phyloP scores from a whole-genome alignment of 495 filamentous ascomycete species.

The Aspergillus leporis region DNA sequence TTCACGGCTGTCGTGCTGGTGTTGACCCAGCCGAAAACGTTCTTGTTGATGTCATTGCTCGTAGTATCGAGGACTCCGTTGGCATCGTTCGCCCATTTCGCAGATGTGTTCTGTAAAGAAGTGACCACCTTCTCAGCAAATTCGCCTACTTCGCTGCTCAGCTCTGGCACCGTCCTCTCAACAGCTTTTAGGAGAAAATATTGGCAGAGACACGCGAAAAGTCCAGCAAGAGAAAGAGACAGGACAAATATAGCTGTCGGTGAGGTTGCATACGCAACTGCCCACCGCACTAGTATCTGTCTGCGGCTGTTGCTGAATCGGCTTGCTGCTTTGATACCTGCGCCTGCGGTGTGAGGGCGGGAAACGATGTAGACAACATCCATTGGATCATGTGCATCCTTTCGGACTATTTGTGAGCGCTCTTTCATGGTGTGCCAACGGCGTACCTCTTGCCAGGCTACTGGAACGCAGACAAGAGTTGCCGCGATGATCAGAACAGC shows the following conservation, averaged over 20 bases:
- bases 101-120: constrained; percentile 69
- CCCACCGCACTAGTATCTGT: constrained; percentile 78
- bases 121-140: constrained; percentile 80
- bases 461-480: constrained; percentile 68
- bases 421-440: constrained; percentile 73
- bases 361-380: constrained; percentile 89
- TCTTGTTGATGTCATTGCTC: constrained; percentile 73
- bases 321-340: constrained; percentile 72
- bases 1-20: constrained; percentile 80
- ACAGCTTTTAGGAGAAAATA: constrained; percentile 73
- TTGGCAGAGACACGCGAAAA: constrained; percentile 84
- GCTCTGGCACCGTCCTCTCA: constrained; percentile 71
- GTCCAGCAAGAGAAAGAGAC: constrained; percentile 78
- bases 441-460: constrained; percentile 78
- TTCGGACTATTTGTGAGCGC: constrained; percentile 64
- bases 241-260: constrained; percentile 84
- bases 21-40: constrained; percentile 87
- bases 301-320: constrained; percentile 66
- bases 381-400: constrained; percentile 71
- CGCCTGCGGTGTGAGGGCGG: constrained; percentile 67
- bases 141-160: constrained; percentile 73
- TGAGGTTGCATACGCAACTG: constrained; percentile 82
- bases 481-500: constrained; percentile 68
- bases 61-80: constrained; percentile 70
- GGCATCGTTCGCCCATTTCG: constrained; percentile 72